These are phyloP conservation scores for Silene latifolia DNA, from an alignment of 148 eudicot species.

Conservation along the genomic window DNA sequence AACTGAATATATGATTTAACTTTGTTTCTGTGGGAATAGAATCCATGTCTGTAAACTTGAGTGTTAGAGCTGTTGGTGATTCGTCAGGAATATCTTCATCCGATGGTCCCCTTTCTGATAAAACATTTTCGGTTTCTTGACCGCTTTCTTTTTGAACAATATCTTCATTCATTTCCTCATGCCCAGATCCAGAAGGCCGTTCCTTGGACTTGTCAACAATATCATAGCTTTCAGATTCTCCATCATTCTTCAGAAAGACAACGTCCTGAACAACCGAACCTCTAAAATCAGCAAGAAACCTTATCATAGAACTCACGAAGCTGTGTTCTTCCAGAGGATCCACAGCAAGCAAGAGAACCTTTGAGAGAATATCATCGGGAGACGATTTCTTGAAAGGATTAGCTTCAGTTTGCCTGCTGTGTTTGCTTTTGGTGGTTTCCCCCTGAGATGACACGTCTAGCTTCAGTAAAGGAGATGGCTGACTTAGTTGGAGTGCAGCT, in stretches of 20 bases:
- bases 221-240: constrained; percentile 14
- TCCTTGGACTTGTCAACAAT: constrained; percentile 19
- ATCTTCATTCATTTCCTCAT: constrained; percentile 12
- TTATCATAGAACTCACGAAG: constrained; percentile 29
- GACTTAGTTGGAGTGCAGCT: constrained; percentile 36
- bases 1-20: constrained; percentile 55
- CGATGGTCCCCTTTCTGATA: constrained; percentile 19
- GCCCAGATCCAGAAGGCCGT: constrained; percentile 10
- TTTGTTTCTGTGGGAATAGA: constrained; percentile 53
- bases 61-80: constrained; percentile 52
- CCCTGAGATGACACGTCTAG: constrained; percentile 12
- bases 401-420: constrained; percentile 19
- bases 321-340: constrained; percentile 38
- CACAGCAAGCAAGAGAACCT: constrained; percentile 42
- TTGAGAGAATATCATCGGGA: constrained; percentile 45
- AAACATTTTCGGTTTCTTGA: constrained; percentile 17
- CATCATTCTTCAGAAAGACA: constrained; percentile 18
- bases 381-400: constrained; percentile 29
- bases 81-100: constrained; percentile 31
- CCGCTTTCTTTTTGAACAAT: constrained; percentile 17
- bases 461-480: constrained; percentile 33
- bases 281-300: constrained; percentile 47
- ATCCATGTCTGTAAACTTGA: constrained; percentile 56
- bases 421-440: constrained; percentile 23
- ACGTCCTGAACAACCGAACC: constrained; percentile 42